Evolutionary conservation across 352 stramenopile genomes (phyloP).

Genomic region (Pythium sp.): DNA sequence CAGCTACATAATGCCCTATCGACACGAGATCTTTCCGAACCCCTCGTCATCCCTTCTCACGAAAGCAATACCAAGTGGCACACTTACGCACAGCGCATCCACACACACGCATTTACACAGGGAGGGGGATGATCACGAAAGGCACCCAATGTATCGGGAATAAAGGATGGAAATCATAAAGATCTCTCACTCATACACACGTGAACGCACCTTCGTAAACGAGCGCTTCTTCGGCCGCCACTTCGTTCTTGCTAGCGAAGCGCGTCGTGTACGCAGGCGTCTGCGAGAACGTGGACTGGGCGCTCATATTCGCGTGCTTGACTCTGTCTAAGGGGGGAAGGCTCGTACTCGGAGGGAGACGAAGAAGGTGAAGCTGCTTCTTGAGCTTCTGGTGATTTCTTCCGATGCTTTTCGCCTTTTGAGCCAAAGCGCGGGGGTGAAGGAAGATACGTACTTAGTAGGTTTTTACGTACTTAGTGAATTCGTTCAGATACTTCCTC

Average conservation of each 20-base stretch:
- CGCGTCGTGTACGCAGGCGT: constrained; percentile 54
- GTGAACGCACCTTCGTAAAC: constrained; percentile 56
- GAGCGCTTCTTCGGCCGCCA: constrained; percentile 52
- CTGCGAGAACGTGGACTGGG: constrained; percentile 74
- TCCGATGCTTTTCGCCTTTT: background rate
- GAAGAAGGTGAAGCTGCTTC: background rate
- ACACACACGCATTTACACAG: background rate
- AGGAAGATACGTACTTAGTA: background rate
- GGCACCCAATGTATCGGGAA: background rate
- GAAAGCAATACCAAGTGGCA: background rate
- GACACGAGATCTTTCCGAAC: constrained; percentile 2
- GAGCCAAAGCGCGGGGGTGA: background rate
- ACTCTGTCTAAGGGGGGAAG: background rate
- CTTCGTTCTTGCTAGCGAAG: constrained; percentile 39
- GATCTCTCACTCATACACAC: background rate
- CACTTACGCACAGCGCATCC: background rate
- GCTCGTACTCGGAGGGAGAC: background rate
- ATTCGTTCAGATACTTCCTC: no score
- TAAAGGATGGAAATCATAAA: background rate
- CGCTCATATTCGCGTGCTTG: constrained; percentile 41
- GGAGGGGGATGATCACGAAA: background rate
- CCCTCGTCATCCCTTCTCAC: background rate
- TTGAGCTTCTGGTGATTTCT: background rate
- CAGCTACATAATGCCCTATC: background rate
- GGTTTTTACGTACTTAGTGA: no score